Conservation (phyloP, 257 asterid species). For the Plantago elongata region DNA sequence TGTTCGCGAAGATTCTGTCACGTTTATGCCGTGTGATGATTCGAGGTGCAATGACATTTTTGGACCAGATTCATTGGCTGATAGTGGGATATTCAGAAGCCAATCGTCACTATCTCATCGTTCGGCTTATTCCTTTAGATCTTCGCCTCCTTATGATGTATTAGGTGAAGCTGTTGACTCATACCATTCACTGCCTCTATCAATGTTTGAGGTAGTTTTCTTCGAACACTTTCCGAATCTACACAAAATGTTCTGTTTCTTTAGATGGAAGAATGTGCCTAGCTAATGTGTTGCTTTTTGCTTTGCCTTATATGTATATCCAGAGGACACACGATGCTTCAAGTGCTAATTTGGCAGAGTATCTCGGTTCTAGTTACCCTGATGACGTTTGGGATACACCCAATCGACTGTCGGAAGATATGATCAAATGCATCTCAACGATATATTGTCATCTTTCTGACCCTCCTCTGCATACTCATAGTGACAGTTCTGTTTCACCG, state of each 20-base stretch:
- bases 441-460: conserved; percentile 62
- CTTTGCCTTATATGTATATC: conserved; percentile 18
- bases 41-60: conserved; percentile 26
- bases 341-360: conserved; percentile 29
- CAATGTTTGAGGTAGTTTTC: conserved; percentile 75
- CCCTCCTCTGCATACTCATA: conserved; percentile 42
- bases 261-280: neutral
- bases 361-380: conserved; percentile 28
- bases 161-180: conserved; percentile 47
- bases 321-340: conserved; percentile 48
- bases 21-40: conserved; percentile 20
- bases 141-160: conserved; percentile 41
- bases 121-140: conserved; percentile 55
- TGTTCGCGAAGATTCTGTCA: conserved; percentile 21
- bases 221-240: neutral
- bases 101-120: conserved; percentile 77
- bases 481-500: conserved; percentile 27
- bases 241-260: neutral
- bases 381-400: conserved; percentile 42
- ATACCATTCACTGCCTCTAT: conserved; percentile 75
- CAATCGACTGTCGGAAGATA: conserved; percentile 75
- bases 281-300: neutral
- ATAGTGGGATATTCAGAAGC: conserved; percentile 54
- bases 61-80: conserved; percentile 40
- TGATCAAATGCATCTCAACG: conserved; percentile 78